Evolutionary conservation across 2,329 filamentous ascomycete genomes (phyloP), one percentile per base, ranked within the genome.

Genomic region (Exserohilum rostratum): DNA sequence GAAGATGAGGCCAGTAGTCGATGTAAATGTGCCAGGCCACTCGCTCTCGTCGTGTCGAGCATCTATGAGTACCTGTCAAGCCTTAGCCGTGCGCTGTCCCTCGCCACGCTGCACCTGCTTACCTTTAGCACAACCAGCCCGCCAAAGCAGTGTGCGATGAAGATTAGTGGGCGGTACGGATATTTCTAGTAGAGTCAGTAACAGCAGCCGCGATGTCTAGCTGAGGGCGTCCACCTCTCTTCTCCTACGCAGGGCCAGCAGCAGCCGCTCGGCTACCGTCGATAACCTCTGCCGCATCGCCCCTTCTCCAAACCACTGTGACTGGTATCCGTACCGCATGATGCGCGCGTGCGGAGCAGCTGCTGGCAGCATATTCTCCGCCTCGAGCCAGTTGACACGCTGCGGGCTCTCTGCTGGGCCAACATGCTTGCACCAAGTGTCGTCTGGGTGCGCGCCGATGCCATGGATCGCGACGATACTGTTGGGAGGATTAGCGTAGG

Each of bases 401-500:
- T 33, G 47, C 48, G 56, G 51, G 33, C 25, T 57, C 37, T 63
- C 55, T 15, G 33, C 39, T 5, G 62, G 64, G 52, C 60, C 34
- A 37, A 20, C 34, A 37, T 20, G 34, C 9, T 37, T 37, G 61
- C 62, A 66, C 67, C 66, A 71, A 49, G 25, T 69, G 42, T 71
- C 60, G 45, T 70, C 66, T 13, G 66, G 66, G 47, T 70, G 64
- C 22, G 67, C 60, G 18, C 68, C 68, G 39, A 70, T 50, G 50
- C 68, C 67, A 29, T 71, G 67, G 50, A 70, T 53, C 17, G 65
- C 63, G 43, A 71, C 57, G 31, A 71, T 69, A 45, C 66, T 69
- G 40, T 12, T 6, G 5, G 18, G 37, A 13, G 7, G 34, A 15
- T 37, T 22, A 46, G 39, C 13, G 15, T 61, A 61, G 33, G 48